These are phyloP conservation scores for Poronia punctata DNA, from an alignment of 495 filamentous ascomycete species.

Conservation along the genomic window DNA sequence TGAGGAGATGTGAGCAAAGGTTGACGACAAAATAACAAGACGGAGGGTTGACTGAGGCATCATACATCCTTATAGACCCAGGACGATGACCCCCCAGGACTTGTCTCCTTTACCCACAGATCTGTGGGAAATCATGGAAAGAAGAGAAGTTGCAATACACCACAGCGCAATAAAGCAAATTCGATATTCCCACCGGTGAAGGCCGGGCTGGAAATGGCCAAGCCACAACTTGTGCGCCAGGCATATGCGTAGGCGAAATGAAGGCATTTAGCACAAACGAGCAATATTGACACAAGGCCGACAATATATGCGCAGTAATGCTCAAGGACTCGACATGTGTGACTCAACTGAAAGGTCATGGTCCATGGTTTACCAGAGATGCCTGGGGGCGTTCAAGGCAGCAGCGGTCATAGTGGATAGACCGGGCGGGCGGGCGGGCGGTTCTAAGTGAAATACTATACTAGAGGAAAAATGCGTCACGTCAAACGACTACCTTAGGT, in stretches of 20 bases:
- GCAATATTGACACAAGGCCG: no score
- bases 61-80: background rate
- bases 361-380: background rate
- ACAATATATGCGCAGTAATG: background rate
- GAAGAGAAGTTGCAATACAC: background rate
- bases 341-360: constrained; percentile 7
- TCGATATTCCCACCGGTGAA: background rate
- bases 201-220: background rate
- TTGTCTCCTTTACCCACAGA: no score
- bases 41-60: no score
- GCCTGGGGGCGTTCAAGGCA: constrained; percentile 2
- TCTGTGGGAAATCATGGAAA: background rate
- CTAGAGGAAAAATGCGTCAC: no score
- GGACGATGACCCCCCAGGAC: background rate
- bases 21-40: no score
- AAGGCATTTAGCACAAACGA: background rate
- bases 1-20: no score
- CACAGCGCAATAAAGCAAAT: background rate
- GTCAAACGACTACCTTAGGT: no score
- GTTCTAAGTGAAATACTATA: no score
- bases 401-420: constrained; percentile 3
- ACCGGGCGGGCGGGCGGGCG: no score
- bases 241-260: constrained; percentile 2
- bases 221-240: constrained; percentile 6
- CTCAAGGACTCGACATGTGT: background rate